Conservation (phyloP, 1,139 yeast genomes). For the Arxiozyma slooffiae region DNA sequence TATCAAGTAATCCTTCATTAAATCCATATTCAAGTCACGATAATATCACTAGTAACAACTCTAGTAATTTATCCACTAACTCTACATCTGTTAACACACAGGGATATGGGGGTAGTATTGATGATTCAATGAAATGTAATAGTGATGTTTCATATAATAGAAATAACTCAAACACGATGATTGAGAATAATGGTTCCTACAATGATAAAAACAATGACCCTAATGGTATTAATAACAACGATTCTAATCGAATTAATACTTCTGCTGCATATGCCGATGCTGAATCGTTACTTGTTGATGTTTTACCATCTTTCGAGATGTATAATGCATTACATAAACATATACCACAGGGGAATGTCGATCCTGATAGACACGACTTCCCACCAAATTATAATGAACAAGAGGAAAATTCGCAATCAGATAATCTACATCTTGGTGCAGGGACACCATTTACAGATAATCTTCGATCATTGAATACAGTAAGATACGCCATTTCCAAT, state of each 20-base stretch:
- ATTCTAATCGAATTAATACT: background rate
- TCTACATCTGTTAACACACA: background rate
- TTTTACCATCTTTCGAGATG: constrained; percentile 31
- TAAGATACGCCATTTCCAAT: constrained; percentile 14
- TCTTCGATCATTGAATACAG: constrained; percentile 17
- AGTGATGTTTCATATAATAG: background rate
- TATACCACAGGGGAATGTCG: constrained; percentile 29
- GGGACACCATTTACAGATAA: constrained; percentile 2
- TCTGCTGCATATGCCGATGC: constrained; percentile 8
- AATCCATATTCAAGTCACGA: background rate
- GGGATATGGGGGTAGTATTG: background rate
- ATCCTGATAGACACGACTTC: constrained; percentile 28
- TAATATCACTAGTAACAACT: background rate
- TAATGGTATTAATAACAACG: background rate
- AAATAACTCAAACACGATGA: background rate
- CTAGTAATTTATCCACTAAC: background rate
- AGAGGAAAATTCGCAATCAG: constrained; percentile 9
- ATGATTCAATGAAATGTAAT: background rate
- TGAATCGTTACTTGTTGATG: constrained; percentile 19
- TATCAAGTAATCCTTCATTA: background rate
- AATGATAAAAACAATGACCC: background rate
- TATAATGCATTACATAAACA: constrained; percentile 29
- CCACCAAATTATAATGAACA: constrained; percentile 29
- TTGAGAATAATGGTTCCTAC: background rate
- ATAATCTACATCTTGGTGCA: constrained; percentile 3